These are phyloP conservation scores for Aspergillus pseudoterreus DNA, from an alignment of 2,329 filamentous ascomycete species.

Conservation along the genomic window DNA sequence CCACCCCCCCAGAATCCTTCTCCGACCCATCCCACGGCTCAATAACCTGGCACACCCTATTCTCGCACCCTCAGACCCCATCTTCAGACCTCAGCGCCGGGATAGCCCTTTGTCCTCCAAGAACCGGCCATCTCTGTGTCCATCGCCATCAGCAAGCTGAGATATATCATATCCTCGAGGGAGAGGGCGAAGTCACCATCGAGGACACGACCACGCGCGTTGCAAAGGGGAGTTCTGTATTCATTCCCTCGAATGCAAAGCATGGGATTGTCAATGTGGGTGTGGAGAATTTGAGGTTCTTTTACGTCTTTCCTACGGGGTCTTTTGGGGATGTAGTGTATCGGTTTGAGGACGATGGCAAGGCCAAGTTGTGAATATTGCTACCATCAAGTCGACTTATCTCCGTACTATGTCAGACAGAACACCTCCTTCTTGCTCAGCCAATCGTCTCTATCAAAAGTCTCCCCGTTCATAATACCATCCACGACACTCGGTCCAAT, in stretches of 20 bases:
- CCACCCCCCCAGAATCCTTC: conserved; percentile 15
- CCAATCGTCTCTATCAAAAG: no score
- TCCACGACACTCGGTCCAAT: no score
- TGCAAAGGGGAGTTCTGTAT: conserved; percentile 33
- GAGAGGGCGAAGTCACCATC: conserved; percentile 35
- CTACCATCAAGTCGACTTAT: not conserved
- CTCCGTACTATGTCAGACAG: no score
- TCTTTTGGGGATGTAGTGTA: conserved; percentile 39
- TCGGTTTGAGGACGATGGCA: conserved; percentile 22
- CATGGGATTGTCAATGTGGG: conserved; percentile 37
- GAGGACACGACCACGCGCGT: conserved; percentile 28
- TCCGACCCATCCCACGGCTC: conserved; percentile 6
- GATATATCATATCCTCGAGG: conserved; percentile 41
- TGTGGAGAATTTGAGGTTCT: conserved; percentile 31
- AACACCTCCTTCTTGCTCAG: no score
- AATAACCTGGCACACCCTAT: conserved; percentile 40
- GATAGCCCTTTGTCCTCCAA: conserved; percentile 32
- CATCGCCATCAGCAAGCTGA: conserved; percentile 44
- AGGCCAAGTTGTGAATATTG: no score
- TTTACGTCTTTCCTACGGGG: conserved; percentile 41
- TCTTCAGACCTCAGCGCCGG: conserved; percentile 35
- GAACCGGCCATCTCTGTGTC: conserved; percentile 31
- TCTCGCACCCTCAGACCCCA: conserved; percentile 32
- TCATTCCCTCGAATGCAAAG: conserved; percentile 43
- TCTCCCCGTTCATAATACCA: no score